These are phyloP conservation scores for Rehmannia glutinosa DNA, from an alignment of 257 asterid species.

Conservation along the genomic window DNA sequence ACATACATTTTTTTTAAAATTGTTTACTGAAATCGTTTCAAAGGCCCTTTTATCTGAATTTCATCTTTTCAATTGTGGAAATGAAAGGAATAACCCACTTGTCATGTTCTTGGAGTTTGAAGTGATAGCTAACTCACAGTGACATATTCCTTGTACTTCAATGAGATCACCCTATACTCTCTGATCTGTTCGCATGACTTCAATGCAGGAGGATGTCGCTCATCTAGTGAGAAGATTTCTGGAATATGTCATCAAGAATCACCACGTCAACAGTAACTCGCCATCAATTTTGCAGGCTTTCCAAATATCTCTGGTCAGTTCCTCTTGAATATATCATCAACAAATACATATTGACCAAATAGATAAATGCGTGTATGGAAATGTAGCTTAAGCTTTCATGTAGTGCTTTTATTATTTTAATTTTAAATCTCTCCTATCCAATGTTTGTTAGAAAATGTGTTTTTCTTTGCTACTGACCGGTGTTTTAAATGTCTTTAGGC, in stretches of 20 bases:
- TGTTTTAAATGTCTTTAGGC: background rate
- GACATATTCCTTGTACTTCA: background rate
- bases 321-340: background rate
- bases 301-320: conserved; percentile 78
- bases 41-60: background rate
- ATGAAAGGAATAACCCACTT: background rate
- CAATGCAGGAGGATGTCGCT: conserved; percentile 65
- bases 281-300: conserved; percentile 62
- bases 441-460: background rate
- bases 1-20: background rate
- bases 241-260: conserved; percentile 68
- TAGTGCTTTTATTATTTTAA: background rate
- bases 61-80: background rate
- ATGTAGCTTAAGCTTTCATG: background rate
- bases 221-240: conserved; percentile 36
- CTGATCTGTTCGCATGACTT: conserved; percentile 19
- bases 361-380: background rate
- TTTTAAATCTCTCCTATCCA: background rate
- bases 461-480: conserved; percentile 2
- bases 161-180: background rate
- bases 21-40: background rate
- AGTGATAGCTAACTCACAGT: background rate
- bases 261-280: conserved; percentile 51
- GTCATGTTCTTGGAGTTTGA: background rate
- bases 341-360: background rate